Evolutionary conservation across 75 land plant species (phyloP), one percentile per base, ranked within the genome.

Genomic region (Ceratopteris richardii): DNA sequence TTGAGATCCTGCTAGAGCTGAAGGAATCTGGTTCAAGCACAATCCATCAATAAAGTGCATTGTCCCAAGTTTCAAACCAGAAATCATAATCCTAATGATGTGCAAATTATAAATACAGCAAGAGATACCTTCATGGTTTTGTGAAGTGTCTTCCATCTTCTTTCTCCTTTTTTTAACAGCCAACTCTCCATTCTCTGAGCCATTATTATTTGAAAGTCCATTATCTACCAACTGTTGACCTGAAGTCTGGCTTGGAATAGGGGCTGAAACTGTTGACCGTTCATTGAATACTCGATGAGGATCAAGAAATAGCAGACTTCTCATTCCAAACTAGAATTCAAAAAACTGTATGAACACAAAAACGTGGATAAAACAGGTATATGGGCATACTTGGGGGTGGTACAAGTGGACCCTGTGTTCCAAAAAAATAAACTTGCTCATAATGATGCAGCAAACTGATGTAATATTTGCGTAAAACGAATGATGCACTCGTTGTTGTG

Each of bases 401-500:
- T 12, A 66, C 44, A 21, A 77, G 37, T 1, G 82, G 72, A 30
- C 92, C 92, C 25, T 70, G 72, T 12, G 59, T 23, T 59, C 78
- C 58, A 54, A 88, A 83, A 28, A 73, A 83, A 63, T 93, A 80
- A 40, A 74, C 90, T 58, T 85, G 86, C 62, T 93, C 98, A 60
- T 75, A 93, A 36, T 78, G 82, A 64, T 80, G 77, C 33, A 93
- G 79, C 22, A 85, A 66, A 44, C 56, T 76, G 6, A 71, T 53
- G 37, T 93, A 93, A 57, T 89, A 90, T 60, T 85, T 93, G 47
- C 86, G 82, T 28, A 93, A 60, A 1, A 90, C 84, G 60, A 66
- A 93, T 10, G 98, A 93, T 51, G 98, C 98, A 67, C 95, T 93
- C 27, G 98, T 93, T 19, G 96, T 81, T 6, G 96, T 88, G 22